These are phyloP conservation scores for Omphalea diandra DNA, from an alignment of 441 rosid genomes.

Conservation along the genomic window DNA sequence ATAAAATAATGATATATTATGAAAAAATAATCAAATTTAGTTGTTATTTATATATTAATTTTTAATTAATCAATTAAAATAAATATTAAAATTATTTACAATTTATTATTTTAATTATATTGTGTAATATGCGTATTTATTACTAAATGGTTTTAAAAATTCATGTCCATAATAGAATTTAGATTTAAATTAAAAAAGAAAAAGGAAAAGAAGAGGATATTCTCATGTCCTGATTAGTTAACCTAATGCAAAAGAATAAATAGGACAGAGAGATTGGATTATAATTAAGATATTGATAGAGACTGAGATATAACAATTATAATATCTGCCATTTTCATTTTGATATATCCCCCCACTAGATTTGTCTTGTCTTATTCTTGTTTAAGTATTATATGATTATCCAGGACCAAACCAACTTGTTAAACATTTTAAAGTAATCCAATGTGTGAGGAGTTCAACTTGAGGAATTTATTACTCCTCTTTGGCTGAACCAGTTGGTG, in stretches of 20 bases:
- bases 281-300: background rate
- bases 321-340: background rate
- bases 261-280: no score
- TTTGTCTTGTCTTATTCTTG: background rate
- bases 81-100: no score
- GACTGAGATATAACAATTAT: no score
- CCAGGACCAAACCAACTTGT: background rate
- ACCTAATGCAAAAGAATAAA: background rate
- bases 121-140: no score
- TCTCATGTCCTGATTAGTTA: background rate
- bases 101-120: no score
- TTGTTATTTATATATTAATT: no score
- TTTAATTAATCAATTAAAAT: no score
- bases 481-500: no score
- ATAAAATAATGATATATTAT: no score
- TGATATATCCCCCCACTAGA: background rate
- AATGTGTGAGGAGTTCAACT: conserved; percentile 5
- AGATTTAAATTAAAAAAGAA: background rate
- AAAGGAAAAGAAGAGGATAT: background rate
- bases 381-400: conserved; percentile 5
- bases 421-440: background rate
- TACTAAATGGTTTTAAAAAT: background rate
- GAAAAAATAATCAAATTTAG: no score
- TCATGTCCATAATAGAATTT: background rate
- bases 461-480: background rate